Evolutionary conservation across 2,329 filamentous ascomycete genomes (phyloP).

Genomic region (Coniella vitis): DNA sequence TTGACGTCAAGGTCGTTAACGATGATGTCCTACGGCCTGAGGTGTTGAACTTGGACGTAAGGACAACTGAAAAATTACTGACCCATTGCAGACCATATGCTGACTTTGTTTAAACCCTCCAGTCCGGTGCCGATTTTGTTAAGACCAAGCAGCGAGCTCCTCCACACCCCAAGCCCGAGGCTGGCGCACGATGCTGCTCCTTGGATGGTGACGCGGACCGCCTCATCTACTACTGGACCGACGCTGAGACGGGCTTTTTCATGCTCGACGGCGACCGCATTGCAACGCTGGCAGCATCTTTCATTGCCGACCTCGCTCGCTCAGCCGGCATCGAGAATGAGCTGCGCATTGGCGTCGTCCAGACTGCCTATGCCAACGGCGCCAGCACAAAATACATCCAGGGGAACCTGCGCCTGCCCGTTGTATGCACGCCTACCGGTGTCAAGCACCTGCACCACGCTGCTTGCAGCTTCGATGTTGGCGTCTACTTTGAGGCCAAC

Average conservation of each 20-base stretch:
- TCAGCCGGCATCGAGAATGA: constrained; percentile 72
- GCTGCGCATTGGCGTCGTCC: constrained; percentile 86
- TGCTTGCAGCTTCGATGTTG: constrained; percentile 89
- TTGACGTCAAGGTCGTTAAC: constrained; percentile 84
- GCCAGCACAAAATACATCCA: constrained; percentile 88
- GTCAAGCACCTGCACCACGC: constrained; percentile 98
- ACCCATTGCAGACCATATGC: no score
- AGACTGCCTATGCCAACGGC: constrained; percentile 97
- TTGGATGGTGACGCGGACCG: constrained; percentile 94
- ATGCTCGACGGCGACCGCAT: constrained; percentile 96
- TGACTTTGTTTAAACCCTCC: constrained; percentile 17
- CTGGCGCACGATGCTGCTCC: constrained; percentile 77
- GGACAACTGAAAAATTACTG: no score
- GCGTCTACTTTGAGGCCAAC: constrained; percentile 98
- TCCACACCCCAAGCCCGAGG: constrained; percentile 68
- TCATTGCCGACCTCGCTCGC: constrained; percentile 81
- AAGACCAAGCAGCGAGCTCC: constrained; percentile 95
- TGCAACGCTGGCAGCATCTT: constrained; percentile 85
- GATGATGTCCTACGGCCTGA: constrained; percentile 89
- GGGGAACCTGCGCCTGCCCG: constrained; percentile 79
- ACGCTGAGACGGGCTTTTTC: constrained; percentile 75
- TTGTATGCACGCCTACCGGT: constrained; percentile 88
- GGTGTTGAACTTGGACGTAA: constrained; percentile 78
- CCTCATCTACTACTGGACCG: constrained; percentile 89
- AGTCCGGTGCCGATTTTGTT: constrained; percentile 94